A percentile compares a stretch with the other conserved stretches of the same genome.
Conservation (phyloP, 495 filamentous ascomycete species). For the Penicillium goetzii region DNA sequence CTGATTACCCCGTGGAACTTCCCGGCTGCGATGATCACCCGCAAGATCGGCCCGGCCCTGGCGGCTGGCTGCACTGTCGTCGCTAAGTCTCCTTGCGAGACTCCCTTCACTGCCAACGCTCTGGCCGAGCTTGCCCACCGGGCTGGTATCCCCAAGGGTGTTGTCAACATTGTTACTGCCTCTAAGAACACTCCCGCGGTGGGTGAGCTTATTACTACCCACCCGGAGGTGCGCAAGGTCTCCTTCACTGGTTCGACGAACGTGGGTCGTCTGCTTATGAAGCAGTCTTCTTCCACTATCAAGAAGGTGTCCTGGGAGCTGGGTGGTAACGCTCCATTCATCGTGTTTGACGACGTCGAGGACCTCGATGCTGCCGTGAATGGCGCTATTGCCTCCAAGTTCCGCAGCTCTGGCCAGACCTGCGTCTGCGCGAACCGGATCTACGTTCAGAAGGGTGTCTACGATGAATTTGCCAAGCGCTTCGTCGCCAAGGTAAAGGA, state of each 20-base stretch:
- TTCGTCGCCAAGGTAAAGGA: conserved; percentile 74
- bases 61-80: conserved; percentile 86
- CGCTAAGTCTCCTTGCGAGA: conserved; percentile 82
- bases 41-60: conserved; percentile 84
- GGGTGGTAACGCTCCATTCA: conserved; percentile 90
- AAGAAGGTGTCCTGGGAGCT: conserved; percentile 90
- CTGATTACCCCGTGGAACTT: conserved; percentile 98
- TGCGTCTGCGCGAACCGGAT: conserved; percentile 90
- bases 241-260: conserved; percentile 88
- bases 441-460: conserved; percentile 78
- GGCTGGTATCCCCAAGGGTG: conserved; percentile 83
- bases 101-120: conserved; percentile 81
- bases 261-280: conserved; percentile 88
- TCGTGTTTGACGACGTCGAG: conserved; percentile 85
- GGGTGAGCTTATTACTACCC: conserved; percentile 71
- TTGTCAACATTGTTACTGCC: conserved; percentile 80
- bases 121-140: conserved; percentile 80
- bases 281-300: conserved; percentile 75
- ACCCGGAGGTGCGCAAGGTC: conserved; percentile 75
- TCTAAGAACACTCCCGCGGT: conserved; percentile 72
- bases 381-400: conserved; percentile 78
- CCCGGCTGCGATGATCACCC: conserved; percentile 88
- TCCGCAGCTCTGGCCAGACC: conserved; percentile 86
- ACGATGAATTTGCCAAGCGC: conserved; percentile 72
- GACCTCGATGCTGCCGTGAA: conserved; percentile 77